Conservation (phyloP, 441 rosid species). For the Euphorbia celastroides region DNA sequence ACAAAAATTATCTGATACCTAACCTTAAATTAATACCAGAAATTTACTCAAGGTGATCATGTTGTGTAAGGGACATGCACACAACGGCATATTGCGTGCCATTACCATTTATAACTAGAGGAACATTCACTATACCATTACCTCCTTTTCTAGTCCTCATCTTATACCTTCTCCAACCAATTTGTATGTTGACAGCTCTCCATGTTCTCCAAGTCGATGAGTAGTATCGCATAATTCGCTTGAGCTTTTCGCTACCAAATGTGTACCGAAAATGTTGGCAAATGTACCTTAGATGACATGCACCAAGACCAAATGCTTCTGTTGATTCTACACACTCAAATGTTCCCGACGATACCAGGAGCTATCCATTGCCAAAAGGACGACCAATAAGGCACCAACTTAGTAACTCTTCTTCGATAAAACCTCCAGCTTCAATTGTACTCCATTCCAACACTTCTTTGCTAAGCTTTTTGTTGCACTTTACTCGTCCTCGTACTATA, state of each 20-base stretch:
- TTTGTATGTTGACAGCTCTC: constrained; percentile 63
- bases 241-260: constrained; percentile 46
- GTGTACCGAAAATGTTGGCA: constrained; percentile 58
- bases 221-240: constrained; percentile 49
- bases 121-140: not conserved
- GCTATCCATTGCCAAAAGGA: constrained; percentile 45
- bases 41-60: constrained; percentile 49
- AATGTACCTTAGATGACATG: constrained; percentile 40
- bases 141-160: constrained; percentile 36
- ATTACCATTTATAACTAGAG: constrained; percentile 7
- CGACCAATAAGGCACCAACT: constrained; percentile 67
- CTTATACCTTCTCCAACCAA: constrained; percentile 52
- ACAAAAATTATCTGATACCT: too few species aligned
- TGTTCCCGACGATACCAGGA: constrained; percentile 58
- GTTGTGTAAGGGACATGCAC: constrained; percentile 65
- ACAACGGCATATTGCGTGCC: constrained; percentile 42
- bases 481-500: constrained; percentile 39
- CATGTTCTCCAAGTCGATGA: constrained; percentile 69
- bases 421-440: constrained; percentile 46
- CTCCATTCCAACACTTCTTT: constrained; percentile 45
- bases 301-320: constrained; percentile 55
- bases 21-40: not conserved
- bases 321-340: constrained; percentile 39
- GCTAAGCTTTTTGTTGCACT: constrained; percentile 44
- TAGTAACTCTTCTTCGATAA: constrained; percentile 55